Base-by-base conservation (phyloP, 192 early-diverging fungal genomes). In the Podila verticillata region DNA sequence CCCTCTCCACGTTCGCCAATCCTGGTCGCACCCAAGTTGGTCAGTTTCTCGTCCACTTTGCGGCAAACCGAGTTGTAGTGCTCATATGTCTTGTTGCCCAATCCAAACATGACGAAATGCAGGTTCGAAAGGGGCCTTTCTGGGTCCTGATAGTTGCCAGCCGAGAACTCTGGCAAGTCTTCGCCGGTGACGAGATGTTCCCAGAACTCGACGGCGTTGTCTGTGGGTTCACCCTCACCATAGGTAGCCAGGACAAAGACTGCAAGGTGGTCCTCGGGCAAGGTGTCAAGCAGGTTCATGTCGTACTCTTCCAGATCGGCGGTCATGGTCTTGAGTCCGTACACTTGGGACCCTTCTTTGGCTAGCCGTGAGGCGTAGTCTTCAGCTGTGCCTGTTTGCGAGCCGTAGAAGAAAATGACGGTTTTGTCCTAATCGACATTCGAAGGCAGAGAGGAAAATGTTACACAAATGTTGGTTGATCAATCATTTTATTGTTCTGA, bases 371-470 rank as follows among this genome's bases (percentile, higher is more conserved):
- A 87, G 54, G 98, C 97, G 84, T 98, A 96, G 73, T 99, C 98
- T 84, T 99, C 98, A 56, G 97, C 98, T 10, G 98, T 99, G 61
- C 98, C 98, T 7, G 98, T 99, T 86, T 99, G 98, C 31, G 96
- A 97, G 49, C 98, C 98, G 70, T 96, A 99, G 73, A 99, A 96
- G 34, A 96, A 84, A 47, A 96, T 89, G 34, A 96, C 89, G 61
- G 92, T 89, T 68, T 93, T 91, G 67, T 87, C 91, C 89, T 90
- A 78, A 39, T 12, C 8, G 36, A 39, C 65, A 57, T 9, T 20
- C 20, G 54, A 2, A 24, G 13, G 36, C 36, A 48, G 1, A 22
- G 28, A 30, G 15, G 49, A 26, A 54, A 22, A 4, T n/a, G 24
- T 31, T 17, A 60, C 26, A 19, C 22, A 60, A 20, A 60, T 7